Evolutionary conservation across 73 alveolate genomes (phyloP).

Genomic region (Paramecium tetraurelia): DNA sequence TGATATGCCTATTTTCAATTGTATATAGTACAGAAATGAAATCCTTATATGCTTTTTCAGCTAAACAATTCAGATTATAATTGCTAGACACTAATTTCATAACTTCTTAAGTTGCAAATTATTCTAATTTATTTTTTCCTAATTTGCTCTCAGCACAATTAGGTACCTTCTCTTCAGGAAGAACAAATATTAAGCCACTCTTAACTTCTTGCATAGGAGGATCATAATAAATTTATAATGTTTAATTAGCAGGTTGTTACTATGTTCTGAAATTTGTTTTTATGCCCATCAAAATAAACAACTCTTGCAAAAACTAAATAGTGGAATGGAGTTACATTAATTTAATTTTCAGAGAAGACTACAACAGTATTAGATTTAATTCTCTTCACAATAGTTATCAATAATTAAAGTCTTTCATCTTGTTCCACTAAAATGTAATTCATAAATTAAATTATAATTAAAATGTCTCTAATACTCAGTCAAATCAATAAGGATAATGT

Average conservation of each 20-base stretch:
- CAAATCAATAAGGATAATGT: conserved; percentile 17
- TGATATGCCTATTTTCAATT: background rate
- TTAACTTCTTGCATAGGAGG: background rate
- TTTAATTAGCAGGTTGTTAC: background rate
- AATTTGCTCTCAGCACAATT: background rate
- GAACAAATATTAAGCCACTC: background rate
- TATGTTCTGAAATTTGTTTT: background rate
- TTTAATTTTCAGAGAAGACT: background rate
- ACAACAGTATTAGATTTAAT: background rate
- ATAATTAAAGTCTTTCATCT: background rate
- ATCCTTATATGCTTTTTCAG: conserved; percentile 21
- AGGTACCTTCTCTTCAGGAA: background rate
- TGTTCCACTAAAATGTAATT: background rate
- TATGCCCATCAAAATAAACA: background rate
- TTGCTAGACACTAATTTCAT: background rate
- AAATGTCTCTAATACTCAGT: background rate
- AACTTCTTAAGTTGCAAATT: background rate
- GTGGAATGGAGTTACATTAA: background rate
- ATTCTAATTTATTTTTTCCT: background rate
- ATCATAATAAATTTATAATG: background rate
- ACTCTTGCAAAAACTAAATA: background rate
- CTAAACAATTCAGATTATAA: background rate
- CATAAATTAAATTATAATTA: background rate
- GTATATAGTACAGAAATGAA: background rate
- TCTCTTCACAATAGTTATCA: background rate